Evolutionary conservation across 306 rosid species (phyloP), one percentile per base, ranked within the genome.

Genomic region (Rosa persica): DNA sequence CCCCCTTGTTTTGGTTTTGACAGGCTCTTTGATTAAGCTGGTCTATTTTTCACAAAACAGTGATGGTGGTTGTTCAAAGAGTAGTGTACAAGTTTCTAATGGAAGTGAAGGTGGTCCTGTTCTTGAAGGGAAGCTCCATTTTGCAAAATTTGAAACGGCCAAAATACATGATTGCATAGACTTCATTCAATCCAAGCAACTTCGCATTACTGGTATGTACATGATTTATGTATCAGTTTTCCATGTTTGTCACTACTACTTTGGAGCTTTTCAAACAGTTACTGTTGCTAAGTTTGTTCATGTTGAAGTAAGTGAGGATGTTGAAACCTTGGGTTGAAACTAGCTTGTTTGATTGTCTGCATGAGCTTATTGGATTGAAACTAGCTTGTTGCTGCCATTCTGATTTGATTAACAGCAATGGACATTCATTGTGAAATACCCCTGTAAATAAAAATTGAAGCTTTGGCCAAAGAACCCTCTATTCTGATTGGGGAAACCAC

Each of bases 1-100:
- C 15, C 0, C 64, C 68, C 68, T 47, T 57, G 10, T 75, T 78
- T 70, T 47, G 70, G 46, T 79, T 75, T 86, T 82, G 78, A 61
- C 84, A 95, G 97, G 98, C 40, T 82, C 97, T 77, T 90, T 95
- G 70, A 83, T 87, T 68, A 95, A 95, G 83, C 58, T 95, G 88
- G 99, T 89, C 43, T 95, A 95, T 81, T 89, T 93, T 78, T 88
- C 96, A 36, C 87, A 88, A 68, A 80, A 83, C 34, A 79, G 87
- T 67, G 88, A 87, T 38, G 39, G 54, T 60, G 23, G 12, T 68
- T 73, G 89, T 72, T 81, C 81, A 30, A 66, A 80, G 72, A 86
- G 82, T 27, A 75, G 78, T 52, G 66, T 76, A n/a, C 76, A 70
- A 72, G 89, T 78, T 62, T 84, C 89, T 57, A 85, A 76, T 20